Conservation (phyloP, 495 filamentous ascomycete species). For the Arthonia radiata region DNA sequence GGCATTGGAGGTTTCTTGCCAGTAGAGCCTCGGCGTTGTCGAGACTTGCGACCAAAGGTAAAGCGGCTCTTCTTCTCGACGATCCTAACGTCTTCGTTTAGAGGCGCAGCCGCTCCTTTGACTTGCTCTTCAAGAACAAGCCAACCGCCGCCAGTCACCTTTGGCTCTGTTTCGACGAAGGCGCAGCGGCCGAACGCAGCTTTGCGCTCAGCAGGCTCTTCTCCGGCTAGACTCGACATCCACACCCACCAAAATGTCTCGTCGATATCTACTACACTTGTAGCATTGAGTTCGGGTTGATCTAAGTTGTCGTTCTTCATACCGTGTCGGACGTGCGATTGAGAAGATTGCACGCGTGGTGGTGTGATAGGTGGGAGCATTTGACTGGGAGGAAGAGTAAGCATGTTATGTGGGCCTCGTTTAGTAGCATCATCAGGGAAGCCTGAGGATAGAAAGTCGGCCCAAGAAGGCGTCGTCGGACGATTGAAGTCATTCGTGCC, state of each 20-base stretch:
- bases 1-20: constrained; percentile 24
- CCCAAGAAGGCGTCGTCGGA: constrained; percentile 92
- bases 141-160: constrained; percentile 68
- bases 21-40: constrained; percentile 45
- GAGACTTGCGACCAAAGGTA: constrained; percentile 27
- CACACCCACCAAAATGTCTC: constrained; percentile 99
- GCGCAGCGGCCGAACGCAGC: constrained; percentile 86
- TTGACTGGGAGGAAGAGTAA: constrained; percentile 77
- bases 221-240: constrained; percentile 85
- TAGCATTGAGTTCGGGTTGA: constrained; percentile 84
- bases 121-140: constrained; percentile 89
- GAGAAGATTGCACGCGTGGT: constrained; percentile 55
- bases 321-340: constrained; percentile 51
- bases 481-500: constrained; percentile 38
- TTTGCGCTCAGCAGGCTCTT: constrained; percentile 66
- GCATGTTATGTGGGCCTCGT: constrained; percentile 24
- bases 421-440: constrained; percentile 48
- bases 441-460: constrained; percentile 83
- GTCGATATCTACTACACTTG: constrained; percentile 63
- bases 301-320: constrained; percentile 34
- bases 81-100: constrained; percentile 64
- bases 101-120: constrained; percentile 71
- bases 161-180: constrained; percentile 62
- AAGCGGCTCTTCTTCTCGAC: constrained; percentile 86
- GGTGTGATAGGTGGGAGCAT: constrained; percentile 58